phyloP scores from a whole-genome alignment of 345 rosid genomes.

The Populus tremula region DNA sequence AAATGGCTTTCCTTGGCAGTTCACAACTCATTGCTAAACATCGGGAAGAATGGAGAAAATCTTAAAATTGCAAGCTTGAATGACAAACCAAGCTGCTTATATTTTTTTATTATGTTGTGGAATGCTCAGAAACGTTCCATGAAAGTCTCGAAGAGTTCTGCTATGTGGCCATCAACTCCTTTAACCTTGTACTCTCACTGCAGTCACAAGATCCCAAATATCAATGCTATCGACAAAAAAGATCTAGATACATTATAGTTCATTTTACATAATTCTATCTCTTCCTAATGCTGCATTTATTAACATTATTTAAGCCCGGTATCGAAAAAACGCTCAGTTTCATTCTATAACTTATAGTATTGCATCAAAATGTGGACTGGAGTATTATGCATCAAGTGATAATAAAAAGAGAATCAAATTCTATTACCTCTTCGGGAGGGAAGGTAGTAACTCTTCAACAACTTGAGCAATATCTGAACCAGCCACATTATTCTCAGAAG shows the following conservation, averaged over 20 bases:
- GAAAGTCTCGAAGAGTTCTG: not conserved
- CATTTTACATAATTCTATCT: too few relatives aligned
- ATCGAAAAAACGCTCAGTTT: not conserved
- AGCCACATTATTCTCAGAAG: constrained; percentile 20
- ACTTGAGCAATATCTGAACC: constrained; percentile 23
- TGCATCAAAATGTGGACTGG: not conserved
- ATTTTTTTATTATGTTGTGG: not conserved
- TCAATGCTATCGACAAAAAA: not conserved
- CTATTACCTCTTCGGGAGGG: constrained; percentile 47
- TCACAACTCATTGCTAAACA: not conserved
- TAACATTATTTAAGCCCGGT: not conserved
- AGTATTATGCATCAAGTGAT: not conserved
- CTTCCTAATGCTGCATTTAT: too few relatives aligned
- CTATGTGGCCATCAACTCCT: constrained; percentile 32
- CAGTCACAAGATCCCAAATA: constrained; percentile 10
- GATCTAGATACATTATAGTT: not conserved
- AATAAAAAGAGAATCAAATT: not conserved
- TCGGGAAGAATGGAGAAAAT: not conserved
- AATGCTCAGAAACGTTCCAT: not conserved
- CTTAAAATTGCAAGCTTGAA: not conserved
- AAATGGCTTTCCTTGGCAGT: not conserved
- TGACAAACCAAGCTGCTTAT: not conserved
- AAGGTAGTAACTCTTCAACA: constrained; percentile 43
- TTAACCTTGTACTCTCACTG: constrained; percentile 46
- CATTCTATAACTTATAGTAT: not conserved